phyloP scores from a whole-genome alignment of 192 early-diverging fungal species.

The Linnemannia elongata region DNA sequence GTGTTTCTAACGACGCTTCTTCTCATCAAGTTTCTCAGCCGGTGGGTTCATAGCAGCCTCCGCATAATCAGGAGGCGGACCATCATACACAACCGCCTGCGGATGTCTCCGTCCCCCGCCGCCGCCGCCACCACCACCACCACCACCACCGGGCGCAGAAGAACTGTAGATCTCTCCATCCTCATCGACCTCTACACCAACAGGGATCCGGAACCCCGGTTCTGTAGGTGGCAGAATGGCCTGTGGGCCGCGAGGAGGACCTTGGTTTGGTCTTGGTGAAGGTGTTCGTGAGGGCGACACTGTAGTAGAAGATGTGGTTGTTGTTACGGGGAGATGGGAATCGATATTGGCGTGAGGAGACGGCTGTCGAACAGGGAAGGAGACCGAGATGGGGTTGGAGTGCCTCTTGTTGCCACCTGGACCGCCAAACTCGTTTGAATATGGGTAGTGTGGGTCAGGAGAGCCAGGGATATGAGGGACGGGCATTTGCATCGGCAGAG shows the following conservation, averaged over 20 bases:
- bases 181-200: neutral
- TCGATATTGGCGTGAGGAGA: neutral
- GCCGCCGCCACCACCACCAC: neutral
- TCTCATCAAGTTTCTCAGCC: slow-evolving; percentile 41
- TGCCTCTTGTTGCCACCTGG: slow-evolving; percentile 9
- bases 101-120: neutral
- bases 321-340: neutral
- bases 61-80: slow-evolving; percentile 49
- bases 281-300: neutral
- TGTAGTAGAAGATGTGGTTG: neutral
- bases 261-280: neutral
- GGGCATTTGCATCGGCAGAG: slow-evolving; percentile 32
- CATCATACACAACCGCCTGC: slow-evolving; percentile 26
- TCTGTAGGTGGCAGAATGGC: slow-evolving; percentile 35
- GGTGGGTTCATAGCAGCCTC: slow-evolving; percentile 42
- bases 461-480: slow-evolving; percentile 37
- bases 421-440: neutral
- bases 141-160: neutral
- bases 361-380: slow-evolving; percentile 22
- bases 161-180: neutral
- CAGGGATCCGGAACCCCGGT: slow-evolving; percentile 31
- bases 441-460: neutral
- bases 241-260: slow-evolving; percentile 24
- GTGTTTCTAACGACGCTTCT: slow-evolving; percentile 11
- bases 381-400: slow-evolving; percentile 46